phyloP scores from a whole-genome alignment of 805 yeast genomes.

The Saturnispora kantuleensis region DNA sequence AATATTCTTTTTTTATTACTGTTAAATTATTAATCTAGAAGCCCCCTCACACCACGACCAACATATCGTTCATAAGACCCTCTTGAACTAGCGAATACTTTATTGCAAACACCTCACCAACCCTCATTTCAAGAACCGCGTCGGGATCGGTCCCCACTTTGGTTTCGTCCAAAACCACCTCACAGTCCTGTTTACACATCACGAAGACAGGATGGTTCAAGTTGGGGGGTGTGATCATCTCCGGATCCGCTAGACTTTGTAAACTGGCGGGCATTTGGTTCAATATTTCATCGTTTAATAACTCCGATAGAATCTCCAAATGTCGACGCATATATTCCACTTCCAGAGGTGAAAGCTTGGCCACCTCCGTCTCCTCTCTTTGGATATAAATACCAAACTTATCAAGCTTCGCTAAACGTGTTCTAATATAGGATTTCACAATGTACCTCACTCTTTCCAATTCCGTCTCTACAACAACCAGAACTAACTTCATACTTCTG shows the following conservation, averaged over 20 bases:
- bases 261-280: constrained; percentile 43
- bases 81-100: constrained; percentile 8
- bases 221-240: constrained; percentile 78
- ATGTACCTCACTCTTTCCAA: constrained; percentile 78
- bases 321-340: constrained; percentile 59
- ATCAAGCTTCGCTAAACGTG: constrained; percentile 70
- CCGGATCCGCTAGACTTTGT: constrained; percentile 66
- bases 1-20: neutral
- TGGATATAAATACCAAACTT: constrained; percentile 52
- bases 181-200: constrained; percentile 7
- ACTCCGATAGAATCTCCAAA: constrained; percentile 48
- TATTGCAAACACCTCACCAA: constrained; percentile 33
- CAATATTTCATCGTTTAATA: constrained; percentile 61
- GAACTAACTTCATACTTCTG: constrained; percentile 60
- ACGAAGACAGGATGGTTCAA: constrained; percentile 63
- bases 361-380: constrained; percentile 28
- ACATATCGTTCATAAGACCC: constrained; percentile 1
- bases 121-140: constrained; percentile 33
- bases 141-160: constrained; percentile 47
- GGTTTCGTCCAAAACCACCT: constrained; percentile 34
- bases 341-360: constrained; percentile 50
- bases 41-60: neutral
- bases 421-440: constrained; percentile 70
- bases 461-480: constrained; percentile 85
- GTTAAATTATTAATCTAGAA: constrained; percentile 1